Percentiles rank a stretch among this genome's conserved stretches.
phyloP scores from a whole-genome alignment of 2,329 filamentous ascomycete species.

The Fusarium sp. region DNA sequence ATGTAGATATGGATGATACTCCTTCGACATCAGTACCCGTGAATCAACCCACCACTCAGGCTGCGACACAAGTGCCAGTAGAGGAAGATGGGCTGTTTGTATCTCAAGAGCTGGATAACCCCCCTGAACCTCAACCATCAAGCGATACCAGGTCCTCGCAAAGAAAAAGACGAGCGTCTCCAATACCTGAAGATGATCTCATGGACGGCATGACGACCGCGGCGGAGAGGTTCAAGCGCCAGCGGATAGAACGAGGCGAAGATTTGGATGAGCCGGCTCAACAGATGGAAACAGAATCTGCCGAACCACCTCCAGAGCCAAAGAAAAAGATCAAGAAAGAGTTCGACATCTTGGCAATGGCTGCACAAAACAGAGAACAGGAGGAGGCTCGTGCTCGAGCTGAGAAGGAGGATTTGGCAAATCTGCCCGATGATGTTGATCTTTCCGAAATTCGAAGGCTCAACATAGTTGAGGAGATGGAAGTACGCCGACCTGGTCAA shows the following conservation, averaged over 20 bases:
- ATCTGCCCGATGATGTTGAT: conserved; percentile 74
- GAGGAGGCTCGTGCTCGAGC: conserved; percentile 75
- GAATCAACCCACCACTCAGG: background rate
- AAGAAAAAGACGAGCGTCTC: conserved; percentile 64
- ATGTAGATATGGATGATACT: conserved; percentile 55
- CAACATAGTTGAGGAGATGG: conserved; percentile 83
- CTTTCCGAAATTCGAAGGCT: conserved; percentile 80
- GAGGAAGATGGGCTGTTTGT: conserved; percentile 68
- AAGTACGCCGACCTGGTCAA: conserved; percentile 64
- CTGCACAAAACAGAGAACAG: conserved; percentile 71
- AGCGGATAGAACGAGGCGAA: conserved; percentile 74
- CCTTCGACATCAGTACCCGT: conserved; percentile 18
- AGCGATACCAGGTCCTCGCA: conserved; percentile 48
- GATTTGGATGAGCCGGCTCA: conserved; percentile 56
- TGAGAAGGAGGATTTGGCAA: conserved; percentile 68
- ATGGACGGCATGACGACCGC: conserved; percentile 83
- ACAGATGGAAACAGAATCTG: conserved; percentile 43
- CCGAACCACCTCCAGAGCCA: conserved; percentile 35
- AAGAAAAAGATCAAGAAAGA: conserved; percentile 71
- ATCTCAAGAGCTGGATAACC: conserved; percentile 61
- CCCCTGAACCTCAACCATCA: conserved; percentile 41
- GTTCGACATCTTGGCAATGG: conserved; percentile 78
- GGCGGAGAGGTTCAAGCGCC: conserved; percentile 83
- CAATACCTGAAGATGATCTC: conserved; percentile 66
- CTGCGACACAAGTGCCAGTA: background rate